Conservation (phyloP, 208 protist genomes). For the Crithidia mellificae region DNA sequence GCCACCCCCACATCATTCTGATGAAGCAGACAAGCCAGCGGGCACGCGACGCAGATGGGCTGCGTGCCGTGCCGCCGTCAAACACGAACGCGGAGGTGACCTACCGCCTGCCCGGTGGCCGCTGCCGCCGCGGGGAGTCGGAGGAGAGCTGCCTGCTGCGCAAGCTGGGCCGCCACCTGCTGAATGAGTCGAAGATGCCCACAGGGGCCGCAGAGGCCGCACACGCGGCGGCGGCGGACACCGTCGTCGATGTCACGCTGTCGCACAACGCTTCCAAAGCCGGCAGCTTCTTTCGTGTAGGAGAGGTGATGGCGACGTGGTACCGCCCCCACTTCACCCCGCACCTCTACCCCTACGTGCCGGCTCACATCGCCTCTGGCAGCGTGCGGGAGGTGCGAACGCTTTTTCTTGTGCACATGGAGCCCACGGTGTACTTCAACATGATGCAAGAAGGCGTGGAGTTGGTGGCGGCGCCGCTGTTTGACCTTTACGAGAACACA, state of each 20-base stretch:
- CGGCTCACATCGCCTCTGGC: slow-evolving; percentile 77
- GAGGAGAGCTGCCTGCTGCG: slow-evolving; percentile 75
- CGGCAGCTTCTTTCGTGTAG: slow-evolving; percentile 61
- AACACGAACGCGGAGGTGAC: slow-evolving; percentile 43
- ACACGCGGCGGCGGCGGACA: slow-evolving; percentile 29
- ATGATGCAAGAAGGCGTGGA: slow-evolving; percentile 66
- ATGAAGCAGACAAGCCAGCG: slow-evolving; percentile 52
- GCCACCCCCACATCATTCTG: slow-evolving; percentile 91
- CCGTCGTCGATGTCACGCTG: slow-evolving; percentile 50
- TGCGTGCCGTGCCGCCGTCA: slow-evolving; percentile 37
- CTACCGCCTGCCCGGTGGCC: slow-evolving; percentile 77
- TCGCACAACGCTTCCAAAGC: slow-evolving; percentile 38
- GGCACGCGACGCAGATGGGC: slow-evolving; percentile 24
- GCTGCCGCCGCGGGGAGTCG: slow-evolving; percentile 68
- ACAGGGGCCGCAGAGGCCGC: not conserved
- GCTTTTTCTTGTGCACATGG: slow-evolving; percentile 84
- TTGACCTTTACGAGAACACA: slow-evolving; percentile 91
- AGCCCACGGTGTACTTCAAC: slow-evolving; percentile 71
- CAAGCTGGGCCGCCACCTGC: slow-evolving; percentile 70
- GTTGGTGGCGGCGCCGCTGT: slow-evolving; percentile 88
- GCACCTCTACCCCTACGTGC: slow-evolving; percentile 93
- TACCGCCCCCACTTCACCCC: slow-evolving; percentile 85
- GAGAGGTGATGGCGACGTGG: slow-evolving; percentile 79
- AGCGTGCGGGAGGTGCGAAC: slow-evolving; percentile 83
- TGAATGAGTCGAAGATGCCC: slow-evolving; percentile 61